Conservation (phyloP, 2,329 filamentous ascomycete genomes). For the Phialocephala subalpina region DNA sequence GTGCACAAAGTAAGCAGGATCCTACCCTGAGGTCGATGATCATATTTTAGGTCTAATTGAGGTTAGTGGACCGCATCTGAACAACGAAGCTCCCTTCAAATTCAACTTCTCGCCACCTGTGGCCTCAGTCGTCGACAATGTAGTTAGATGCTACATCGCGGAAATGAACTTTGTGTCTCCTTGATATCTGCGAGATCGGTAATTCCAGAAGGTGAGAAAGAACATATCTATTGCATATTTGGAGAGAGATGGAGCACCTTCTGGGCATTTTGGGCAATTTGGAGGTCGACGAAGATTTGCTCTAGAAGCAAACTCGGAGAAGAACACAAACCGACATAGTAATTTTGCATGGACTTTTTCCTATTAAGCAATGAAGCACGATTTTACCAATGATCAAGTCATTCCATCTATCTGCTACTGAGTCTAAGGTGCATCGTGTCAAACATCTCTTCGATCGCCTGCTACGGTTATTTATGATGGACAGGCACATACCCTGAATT, state of each 20-base stretch:
- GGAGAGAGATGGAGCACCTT: no score
- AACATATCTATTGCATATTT: background rate
- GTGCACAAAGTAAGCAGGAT: conserved; percentile 22
- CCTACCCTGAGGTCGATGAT: no score
- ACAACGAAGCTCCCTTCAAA: background rate
- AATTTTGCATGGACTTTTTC: background rate
- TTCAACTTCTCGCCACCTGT: background rate
- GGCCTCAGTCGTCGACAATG: background rate
- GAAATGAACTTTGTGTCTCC: background rate
- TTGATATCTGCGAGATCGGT: background rate
- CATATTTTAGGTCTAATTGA: background rate
- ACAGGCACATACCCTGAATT: no score
- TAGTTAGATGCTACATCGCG: background rate
- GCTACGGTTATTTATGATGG: no score
- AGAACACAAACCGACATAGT: background rate
- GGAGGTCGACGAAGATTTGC: no score
- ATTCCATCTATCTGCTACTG: background rate
- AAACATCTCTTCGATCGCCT: background rate
- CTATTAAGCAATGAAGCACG: background rate
- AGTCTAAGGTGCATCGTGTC: background rate
- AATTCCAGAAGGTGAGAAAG: background rate
- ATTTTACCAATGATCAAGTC: background rate
- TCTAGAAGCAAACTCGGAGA: background rate
- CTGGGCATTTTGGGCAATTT: no score
- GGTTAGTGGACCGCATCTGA: background rate